Base-by-base conservation (phyloP, 495 filamentous ascomycete genomes). In the Bacidia gigantensis region DNA sequence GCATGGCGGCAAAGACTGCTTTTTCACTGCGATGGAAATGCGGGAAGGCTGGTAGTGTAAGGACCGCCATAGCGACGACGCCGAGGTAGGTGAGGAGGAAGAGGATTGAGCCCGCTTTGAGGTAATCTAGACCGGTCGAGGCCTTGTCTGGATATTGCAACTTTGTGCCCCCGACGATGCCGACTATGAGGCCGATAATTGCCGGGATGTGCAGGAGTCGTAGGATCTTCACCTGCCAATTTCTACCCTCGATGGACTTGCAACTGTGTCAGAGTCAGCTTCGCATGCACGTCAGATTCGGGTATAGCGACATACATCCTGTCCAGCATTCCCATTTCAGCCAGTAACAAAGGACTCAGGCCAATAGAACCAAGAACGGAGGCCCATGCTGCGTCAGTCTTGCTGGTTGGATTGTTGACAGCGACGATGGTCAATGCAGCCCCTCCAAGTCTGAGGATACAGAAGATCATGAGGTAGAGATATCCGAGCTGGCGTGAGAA, bases 41-140 rank as follows among this genome's bases (percentile, higher is more conserved):
- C n/a, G 11, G 26, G 32, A 55, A 25, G 2, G 45, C 23, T 5
- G 44, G 18, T 11, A 58, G 20, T n/a, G 51, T 55, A 24, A 40
- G 26, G 20, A 52, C 20, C 1, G 46, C 32, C n/a, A 56, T 43
- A 26, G 42, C 40, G 2, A 52, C 23, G n/a, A 52, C 48, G 46
- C 41, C 49, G 0, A 58, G 11, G 50, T 59, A 60, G 39, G 49
- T 42, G 32, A 51, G 17, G 1, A 60, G 40, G 40, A 58, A 60
- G 26, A 60, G 12, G 7, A 60, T 46, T 26, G 56, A 11, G 23
- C 46, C 55, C 25, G 48, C 55, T 42, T 51, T 49, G 22, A 53
- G 45, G 20, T 57, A 14, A 2, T 22, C 38, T 20, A 39, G 43
- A 2, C 58, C 58, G 9, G 42, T 35, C 11, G 50, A 11, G 0